Evolutionary conservation across 352 stramenopile species (phyloP).

Genomic region (Phytophthora hybrid): DNA sequence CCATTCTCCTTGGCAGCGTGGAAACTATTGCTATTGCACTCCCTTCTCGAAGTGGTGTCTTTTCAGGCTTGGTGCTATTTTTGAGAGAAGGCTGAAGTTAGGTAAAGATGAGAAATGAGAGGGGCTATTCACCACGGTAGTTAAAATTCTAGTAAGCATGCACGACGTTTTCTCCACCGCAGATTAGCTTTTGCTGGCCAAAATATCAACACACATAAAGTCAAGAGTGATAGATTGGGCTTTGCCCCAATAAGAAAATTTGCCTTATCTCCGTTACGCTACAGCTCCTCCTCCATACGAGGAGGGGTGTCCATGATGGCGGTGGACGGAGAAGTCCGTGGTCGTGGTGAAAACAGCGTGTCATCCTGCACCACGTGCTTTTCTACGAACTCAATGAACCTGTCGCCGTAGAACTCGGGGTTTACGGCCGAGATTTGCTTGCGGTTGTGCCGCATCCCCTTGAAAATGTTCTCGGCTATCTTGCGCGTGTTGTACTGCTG

Average conservation of each 20-base stretch:
- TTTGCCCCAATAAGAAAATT: no score
- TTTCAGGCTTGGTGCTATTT: not conserved
- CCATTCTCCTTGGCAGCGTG: constrained; percentile 36
- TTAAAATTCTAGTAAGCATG: no score
- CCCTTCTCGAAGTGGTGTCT: not conserved
- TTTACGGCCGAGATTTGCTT: constrained; percentile 91
- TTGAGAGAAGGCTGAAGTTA: not conserved
- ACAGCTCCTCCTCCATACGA: constrained; percentile 25
- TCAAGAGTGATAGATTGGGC: no score
- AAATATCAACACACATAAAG: no score
- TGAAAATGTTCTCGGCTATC: constrained; percentile 91
- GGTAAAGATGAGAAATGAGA: no score
- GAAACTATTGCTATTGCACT: constrained; percentile 1
- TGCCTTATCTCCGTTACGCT: not conserved
- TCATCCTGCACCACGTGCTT: constrained; percentile 77
- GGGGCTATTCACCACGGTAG: no score
- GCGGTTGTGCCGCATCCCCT: constrained; percentile 83
- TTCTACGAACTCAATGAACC: constrained; percentile 93
- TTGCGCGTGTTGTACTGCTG: constrained; percentile 95
- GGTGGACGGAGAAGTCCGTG: constrained; percentile 13
- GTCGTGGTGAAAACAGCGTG: constrained; percentile 43
- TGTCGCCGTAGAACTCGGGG: constrained; percentile 88
- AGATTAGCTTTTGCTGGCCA: no score
- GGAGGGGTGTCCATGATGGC: constrained; percentile 8
- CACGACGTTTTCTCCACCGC: no score